Evolutionary conservation across 2,329 filamentous ascomycete genomes (phyloP), one percentile per base, ranked within the genome.

Genomic region (Colletotrichum liriopes): DNA sequence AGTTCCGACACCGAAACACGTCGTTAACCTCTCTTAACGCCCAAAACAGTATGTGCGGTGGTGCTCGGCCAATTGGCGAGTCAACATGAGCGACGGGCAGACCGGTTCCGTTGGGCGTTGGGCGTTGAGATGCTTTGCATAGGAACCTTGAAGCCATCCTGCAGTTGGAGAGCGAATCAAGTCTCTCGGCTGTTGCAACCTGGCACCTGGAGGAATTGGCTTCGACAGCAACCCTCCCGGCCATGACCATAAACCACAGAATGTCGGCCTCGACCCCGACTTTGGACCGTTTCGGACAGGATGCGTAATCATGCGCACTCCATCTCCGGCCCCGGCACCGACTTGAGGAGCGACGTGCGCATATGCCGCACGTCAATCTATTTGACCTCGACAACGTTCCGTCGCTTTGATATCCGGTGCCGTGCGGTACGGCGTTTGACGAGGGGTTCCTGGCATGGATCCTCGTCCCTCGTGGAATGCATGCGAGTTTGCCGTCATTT

Each of bases 401-500:
- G 29, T 56, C 12, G 64, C 39, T 54, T 29, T 35, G 41, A 35
- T 39, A 29, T 12, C 20, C 20, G 32, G n/a, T 37, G 63, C 55
- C 26, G 55, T 64, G 65, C 32, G 29, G 35, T 52, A 43, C 52
- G 41, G 65, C 16, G 58, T 51, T 32, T 39, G 59, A 49, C 59
- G 29, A 49, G 54, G 54, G 68, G 35, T 59, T 43, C 49, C 49
- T 52, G 51, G 43, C 35, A 63, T 58, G 58, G 65, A 71, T 51
- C 51, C 58, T 63, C 51, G 16, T 20, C 58, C 65, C 68, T 68
- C 43, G n/a, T 71, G 65, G 68, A 71, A 58, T 68, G 68, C 65
- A 49, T 52, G 51, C n/a, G 41, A 68, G 26, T 59, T 47, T 63
- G 58, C 65, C 23, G 35, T 56, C 58, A 71, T 52, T 63, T 68